These are phyloP conservation scores for Backusella liffmaniae DNA, from an alignment of 192 early-diverging fungal genomes.

Conservation along the genomic window DNA sequence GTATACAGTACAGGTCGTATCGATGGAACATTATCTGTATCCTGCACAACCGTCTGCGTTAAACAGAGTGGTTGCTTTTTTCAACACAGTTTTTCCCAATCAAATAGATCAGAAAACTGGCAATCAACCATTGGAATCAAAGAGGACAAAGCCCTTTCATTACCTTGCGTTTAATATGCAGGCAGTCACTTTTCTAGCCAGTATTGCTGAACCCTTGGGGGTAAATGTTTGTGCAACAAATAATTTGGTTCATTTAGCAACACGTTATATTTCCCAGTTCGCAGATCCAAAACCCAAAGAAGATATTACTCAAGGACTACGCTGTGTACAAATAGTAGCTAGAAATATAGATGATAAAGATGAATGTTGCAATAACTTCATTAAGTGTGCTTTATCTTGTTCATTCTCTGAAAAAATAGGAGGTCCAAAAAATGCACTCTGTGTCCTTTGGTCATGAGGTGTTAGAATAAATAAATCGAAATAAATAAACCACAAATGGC, in stretches of 20 bases:
- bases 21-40: constrained; percentile 24
- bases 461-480: background rate
- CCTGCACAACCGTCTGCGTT: background rate
- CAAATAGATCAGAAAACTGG: constrained; percentile 28
- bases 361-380: constrained; percentile 6
- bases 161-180: constrained; percentile 39
- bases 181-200: constrained; percentile 28
- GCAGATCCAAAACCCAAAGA: constrained; percentile 11
- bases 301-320: constrained; percentile 22
- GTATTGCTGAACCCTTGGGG: background rate
- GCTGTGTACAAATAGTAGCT: constrained; percentile 15
- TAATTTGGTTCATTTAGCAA: constrained; percentile 16
- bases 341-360: constrained; percentile 14
- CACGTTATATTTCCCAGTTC: constrained; percentile 15
- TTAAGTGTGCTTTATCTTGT: background rate
- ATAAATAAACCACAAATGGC: background rate
- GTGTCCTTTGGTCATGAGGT: background rate
- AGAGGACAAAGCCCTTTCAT: constrained; percentile 34
- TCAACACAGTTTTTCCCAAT: background rate
- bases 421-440: constrained; percentile 15
- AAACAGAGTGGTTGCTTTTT: constrained; percentile 10
- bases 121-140: constrained; percentile 35
- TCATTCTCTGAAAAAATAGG: constrained; percentile 9
- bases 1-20: constrained; percentile 33
- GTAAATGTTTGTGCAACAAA: constrained; percentile 1